These are phyloP conservation scores for Gardenia jasminoides DNA, from an alignment of 257 asterid genomes.

Conservation along the genomic window DNA sequence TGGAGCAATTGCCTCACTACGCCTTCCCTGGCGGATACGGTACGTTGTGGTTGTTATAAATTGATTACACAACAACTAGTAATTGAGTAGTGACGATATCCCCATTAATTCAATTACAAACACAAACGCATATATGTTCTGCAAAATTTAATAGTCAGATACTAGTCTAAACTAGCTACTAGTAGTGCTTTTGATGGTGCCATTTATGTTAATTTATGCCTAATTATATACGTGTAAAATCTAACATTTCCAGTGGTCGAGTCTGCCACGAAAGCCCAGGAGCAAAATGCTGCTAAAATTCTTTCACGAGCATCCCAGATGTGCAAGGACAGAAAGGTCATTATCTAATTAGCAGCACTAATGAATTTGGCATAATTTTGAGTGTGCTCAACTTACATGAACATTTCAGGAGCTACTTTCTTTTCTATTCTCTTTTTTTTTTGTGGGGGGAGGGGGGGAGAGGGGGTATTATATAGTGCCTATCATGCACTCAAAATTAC, in stretches of 20 bases:
- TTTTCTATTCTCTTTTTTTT: too few relatives aligned
- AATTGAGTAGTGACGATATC: too few relatives aligned
- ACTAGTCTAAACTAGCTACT: too few relatives aligned
- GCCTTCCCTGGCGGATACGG: conserved; percentile 55
- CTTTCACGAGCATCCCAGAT: conserved; percentile 45
- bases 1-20: conserved; percentile 57
- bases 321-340: conserved; percentile 47
- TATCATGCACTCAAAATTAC: too few relatives aligned
- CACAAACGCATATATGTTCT: too few relatives aligned
- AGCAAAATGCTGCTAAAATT: conserved; percentile 40
- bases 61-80: not conserved
- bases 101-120: too few relatives aligned
- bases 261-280: conserved; percentile 41
- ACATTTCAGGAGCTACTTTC: not conserved
- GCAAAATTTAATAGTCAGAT: too few relatives aligned
- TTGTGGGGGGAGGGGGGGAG: too few relatives aligned
- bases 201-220: not conserved
- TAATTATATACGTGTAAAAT: too few relatives aligned
- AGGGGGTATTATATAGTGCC: too few relatives aligned
- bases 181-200: not conserved
- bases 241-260: conserved; percentile 37
- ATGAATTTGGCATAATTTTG: not conserved
- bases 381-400: not conserved
- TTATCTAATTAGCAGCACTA: too few relatives aligned
- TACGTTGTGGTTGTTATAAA: not conserved